Base-by-base conservation (phyloP, 2,329 filamentous ascomycete genomes). In the Lecanosticta acicola region DNA sequence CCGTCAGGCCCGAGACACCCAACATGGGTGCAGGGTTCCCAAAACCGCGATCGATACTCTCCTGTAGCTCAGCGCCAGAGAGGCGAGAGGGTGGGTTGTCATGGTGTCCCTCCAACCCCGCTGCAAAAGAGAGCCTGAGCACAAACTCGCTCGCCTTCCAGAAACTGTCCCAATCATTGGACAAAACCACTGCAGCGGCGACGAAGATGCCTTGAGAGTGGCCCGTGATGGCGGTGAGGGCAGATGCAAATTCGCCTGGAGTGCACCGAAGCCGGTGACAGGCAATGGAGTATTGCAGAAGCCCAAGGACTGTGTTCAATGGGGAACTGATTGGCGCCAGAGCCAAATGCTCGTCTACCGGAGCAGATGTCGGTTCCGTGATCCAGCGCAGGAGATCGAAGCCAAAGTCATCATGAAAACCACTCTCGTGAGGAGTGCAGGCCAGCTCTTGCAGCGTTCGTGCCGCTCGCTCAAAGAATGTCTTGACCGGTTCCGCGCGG, bases 181-280 rank as follows among this genome's bases (percentile, higher is more conserved):
- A 85, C 4, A 89, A 86, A 1, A 91, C 85, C 48, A 91, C 93
- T 20, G 85, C 86, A 21, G 91, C 88, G 18, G 91, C 91, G 53
- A 93, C 87, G 50, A 97, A 85, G 17, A 97, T 83, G 65, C 91
- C 91, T 67, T 97, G 91, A 0, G 91, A 97, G 70, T 97, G 91
- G 63, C 91, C 91, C 29, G 91, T 96, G 7, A 87, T 84, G 62
- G 91, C 91, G 46, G 80, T 81, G 59, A 95, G 80, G 51, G 85
- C 79, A 54, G 91, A 85, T 44, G 89, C 79, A 52, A 96, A 77
- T 57, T 90, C 81, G 37, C 90, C 90, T 1, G 91, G 91, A 32
- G 8, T 8, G 8, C 8, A 9, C 8, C 26, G 8, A n/a, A 8
- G n/a, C n/a, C 8, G 8, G 26, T n/a, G 26, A 32, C 26, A 32